phyloP scores from a whole-genome alignment of 352 stramenopile species.

The Globisporangium takayamanum region DNA sequence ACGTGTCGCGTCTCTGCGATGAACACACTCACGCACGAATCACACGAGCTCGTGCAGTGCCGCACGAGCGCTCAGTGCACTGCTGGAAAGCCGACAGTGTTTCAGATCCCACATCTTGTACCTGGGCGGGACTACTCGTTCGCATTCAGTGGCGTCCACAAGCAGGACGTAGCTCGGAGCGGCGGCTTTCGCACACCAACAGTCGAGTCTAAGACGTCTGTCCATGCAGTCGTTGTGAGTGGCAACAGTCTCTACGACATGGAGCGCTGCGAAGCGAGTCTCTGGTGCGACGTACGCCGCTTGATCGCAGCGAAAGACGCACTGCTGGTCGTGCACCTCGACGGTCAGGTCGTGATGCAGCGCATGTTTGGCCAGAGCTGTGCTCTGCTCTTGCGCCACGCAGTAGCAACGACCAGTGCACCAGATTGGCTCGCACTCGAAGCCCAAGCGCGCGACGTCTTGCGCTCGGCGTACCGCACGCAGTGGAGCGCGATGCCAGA shows the following conservation, averaged over 20 bases:
- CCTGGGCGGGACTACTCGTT: conserved; percentile 50
- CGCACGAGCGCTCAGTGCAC: conserved; percentile 17
- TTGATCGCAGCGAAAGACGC: conserved; percentile 23
- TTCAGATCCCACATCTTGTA: conserved; percentile 35
- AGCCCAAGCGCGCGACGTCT: conserved; percentile 31
- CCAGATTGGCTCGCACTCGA: conserved; percentile 43
- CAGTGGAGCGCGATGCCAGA: conserved; percentile 52
- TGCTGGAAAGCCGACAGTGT: conserved; percentile 29
- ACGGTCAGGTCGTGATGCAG: conserved; percentile 60
- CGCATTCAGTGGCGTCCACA: conserved; percentile 48
- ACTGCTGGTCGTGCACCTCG: conserved; percentile 57
- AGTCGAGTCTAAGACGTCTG: conserved; percentile 18
- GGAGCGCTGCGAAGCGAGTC: conserved; percentile 30
- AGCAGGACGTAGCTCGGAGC: conserved; percentile 25
- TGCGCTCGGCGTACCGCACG: conserved; percentile 60
- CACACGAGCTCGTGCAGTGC: conserved; percentile 33
- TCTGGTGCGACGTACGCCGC: conserved; percentile 41
- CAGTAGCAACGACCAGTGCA: conserved; percentile 11
- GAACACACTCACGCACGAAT: conserved; percentile 30
- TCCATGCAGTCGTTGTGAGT: conserved; percentile 38
- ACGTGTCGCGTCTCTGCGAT: conserved; percentile 45
- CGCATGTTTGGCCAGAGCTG: conserved; percentile 67
- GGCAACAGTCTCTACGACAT: conserved; percentile 42
- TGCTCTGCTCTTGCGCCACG: conserved; percentile 47
- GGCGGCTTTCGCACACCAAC: conserved; percentile 47